These are phyloP conservation scores for Alternaria conjuncta DNA, from an alignment of 2,329 filamentous ascomycete genomes.

Conservation along the genomic window DNA sequence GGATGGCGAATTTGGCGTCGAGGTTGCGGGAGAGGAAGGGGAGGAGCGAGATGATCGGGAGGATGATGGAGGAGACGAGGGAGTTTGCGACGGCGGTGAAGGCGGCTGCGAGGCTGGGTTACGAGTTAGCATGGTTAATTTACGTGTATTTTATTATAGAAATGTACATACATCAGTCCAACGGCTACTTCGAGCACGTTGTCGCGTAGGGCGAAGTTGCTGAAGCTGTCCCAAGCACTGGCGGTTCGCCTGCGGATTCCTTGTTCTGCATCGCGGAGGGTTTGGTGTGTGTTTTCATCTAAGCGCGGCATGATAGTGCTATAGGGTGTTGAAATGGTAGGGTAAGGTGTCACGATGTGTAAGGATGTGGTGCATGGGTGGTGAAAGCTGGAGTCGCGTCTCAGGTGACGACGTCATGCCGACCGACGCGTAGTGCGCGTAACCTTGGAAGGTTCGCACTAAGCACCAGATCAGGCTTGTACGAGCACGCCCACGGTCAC, in stretches of 20 bases:
- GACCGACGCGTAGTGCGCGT: background rate
- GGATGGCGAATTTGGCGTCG: conserved; percentile 74
- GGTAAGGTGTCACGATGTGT: background rate
- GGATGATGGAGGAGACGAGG: conserved; percentile 72
- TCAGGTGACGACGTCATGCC: conserved; percentile 5
- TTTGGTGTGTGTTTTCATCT: conserved; percentile 44
- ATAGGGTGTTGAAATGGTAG: background rate
- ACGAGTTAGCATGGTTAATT: too few relatives aligned
- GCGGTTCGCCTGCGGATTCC: conserved; percentile 52
- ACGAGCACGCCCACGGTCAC: background rate
- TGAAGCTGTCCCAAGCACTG: conserved; percentile 67
- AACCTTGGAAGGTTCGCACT: background rate
- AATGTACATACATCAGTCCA: conserved; percentile 73
- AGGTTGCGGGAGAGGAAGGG: conserved; percentile 74
- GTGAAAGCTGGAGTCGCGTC: background rate
- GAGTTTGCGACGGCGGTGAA: conserved; percentile 76
- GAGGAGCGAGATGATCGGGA: conserved; percentile 72
- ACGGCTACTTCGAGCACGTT: conserved; percentile 79
- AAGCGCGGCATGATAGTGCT: conserved; percentile 35
- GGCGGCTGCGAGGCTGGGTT: conserved; percentile 67
- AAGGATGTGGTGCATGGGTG: background rate
- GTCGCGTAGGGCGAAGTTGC: conserved; percentile 75
- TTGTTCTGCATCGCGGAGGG: conserved; percentile 58
- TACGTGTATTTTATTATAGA: too few relatives aligned
- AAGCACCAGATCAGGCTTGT: background rate